Conservation (phyloP, 768 basidiomycete genomes). For the Boletus speciosus region DNA sequence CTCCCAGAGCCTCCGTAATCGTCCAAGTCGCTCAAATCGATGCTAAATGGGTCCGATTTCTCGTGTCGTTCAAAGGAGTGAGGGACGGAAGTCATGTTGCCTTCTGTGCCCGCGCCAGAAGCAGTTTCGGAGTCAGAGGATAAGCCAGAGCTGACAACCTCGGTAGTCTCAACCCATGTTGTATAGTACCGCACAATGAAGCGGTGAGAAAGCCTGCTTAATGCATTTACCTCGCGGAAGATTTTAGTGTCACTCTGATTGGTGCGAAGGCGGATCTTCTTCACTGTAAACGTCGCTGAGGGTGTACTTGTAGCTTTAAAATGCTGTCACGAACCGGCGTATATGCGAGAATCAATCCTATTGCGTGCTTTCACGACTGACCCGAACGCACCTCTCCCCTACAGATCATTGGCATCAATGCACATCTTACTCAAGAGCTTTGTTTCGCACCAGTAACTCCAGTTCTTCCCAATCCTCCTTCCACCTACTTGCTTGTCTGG, state of each 20-base stretch:
- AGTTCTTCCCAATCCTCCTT: conserved; percentile 94
- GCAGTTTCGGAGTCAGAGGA: conserved; percentile 46
- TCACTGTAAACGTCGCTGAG: conserved; percentile 46
- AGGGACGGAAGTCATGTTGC: conserved; percentile 57
- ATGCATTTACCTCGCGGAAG: conserved; percentile 84
- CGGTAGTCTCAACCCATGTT: conserved; percentile 80
- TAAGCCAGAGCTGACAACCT: conserved; percentile 43
- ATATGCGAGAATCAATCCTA: conserved; percentile 80
- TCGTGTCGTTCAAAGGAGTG: conserved; percentile 37
- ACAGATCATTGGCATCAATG: background rate
- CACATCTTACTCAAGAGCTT: background rate
- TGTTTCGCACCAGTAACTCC: conserved; percentile 60
- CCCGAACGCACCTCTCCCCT: conserved; percentile 90
- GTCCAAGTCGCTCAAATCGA: conserved; percentile 62
- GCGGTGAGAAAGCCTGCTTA: conserved; percentile 84
- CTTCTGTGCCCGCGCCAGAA: conserved; percentile 37
- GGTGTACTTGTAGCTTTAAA: background rate
- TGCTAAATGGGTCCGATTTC: conserved; percentile 57
- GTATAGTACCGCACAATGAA: conserved; percentile 92
- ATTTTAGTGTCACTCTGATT: conserved; percentile 82
- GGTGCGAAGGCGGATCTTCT: conserved; percentile 81
- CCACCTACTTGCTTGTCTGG: conserved; percentile 69
- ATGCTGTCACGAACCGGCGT: conserved; percentile 53
- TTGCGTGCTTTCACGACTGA: conserved; percentile 95
- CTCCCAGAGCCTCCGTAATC: conserved; percentile 52